Evolutionary conservation across 805 yeast species (phyloP), one percentile per base, ranked within the genome.

Genomic region (Wickerhamiella musiphila): DNA sequence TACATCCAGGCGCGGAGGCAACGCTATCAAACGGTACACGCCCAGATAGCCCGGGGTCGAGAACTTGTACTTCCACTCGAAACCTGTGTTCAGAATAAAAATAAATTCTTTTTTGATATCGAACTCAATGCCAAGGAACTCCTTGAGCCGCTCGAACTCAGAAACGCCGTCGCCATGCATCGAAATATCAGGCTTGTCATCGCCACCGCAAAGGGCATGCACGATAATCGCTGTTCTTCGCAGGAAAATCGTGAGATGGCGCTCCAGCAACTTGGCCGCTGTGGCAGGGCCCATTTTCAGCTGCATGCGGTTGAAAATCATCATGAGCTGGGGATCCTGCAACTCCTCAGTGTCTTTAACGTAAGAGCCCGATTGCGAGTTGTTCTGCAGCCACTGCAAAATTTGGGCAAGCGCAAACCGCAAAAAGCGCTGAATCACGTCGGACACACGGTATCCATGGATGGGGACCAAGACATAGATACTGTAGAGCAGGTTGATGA

Each of bases 1-100:
- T 23, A 58, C 60, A 47, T 77, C 84, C 37, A 81, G 53, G 31
- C 77, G 61, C 2, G 56, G 51, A 0, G 94, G 94, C 12, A 83
- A 58, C 20, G 65, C 59, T 15, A 77, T 60, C 30, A 83, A 57
- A 25, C 63, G 60, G n/a, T 75, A 54, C 2, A 65, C 46, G 0
- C 78, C 78, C 0, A 93, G 90, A 43, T 70, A 81, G 23, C 68
- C 70, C 14, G 77, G 28, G 12, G 23, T 28, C 20, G 26, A 10
- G 18, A 33, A 28, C n/a, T 9, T 13, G n/a, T n/a, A n/a, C n/a
- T n/a, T n/a, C n/a, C n/a, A n/a, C n/a, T n/a, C n/a, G n/a, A n/a
- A n/a, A n/a, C n/a, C n/a, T n/a, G n/a, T n/a, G n/a, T n/a, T n/a
- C n/a, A n/a, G n/a, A n/a, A n/a, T n/a, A n/a, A n/a, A n/a, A n/a